Conservation (phyloP, 352 stramenopile genomes). For the Phytophthora pseudosyringae region DNA sequence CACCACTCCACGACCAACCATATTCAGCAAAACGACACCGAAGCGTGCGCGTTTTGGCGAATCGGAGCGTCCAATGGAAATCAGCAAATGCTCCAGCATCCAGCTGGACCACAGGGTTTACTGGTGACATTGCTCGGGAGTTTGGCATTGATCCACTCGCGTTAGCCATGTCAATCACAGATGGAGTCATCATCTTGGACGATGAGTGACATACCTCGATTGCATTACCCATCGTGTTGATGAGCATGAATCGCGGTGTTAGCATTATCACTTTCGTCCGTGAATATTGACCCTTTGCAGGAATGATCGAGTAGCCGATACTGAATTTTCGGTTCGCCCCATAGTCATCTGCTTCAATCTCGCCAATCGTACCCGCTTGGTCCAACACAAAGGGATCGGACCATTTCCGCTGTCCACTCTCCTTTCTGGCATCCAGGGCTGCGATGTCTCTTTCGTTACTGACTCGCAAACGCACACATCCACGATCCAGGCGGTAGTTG, state of each 20-base stretch:
- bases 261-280: slow-evolving; percentile 90
- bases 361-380: slow-evolving; percentile 74
- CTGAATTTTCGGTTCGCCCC: slow-evolving; percentile 70
- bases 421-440: slow-evolving; percentile 48
- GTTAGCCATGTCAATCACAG: slow-evolving; percentile 50
- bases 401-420: slow-evolving; percentile 66
- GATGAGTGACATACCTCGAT: slow-evolving; percentile 87
- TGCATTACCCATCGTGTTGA: slow-evolving; percentile 74
- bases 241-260: slow-evolving; percentile 84
- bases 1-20: slow-evolving; percentile 88
- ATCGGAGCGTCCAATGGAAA: slow-evolving; percentile 84
- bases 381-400: slow-evolving; percentile 76
- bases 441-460: slow-evolving; percentile 53
- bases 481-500: slow-evolving; percentile 63
- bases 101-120: slow-evolving; percentile 74
- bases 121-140: slow-evolving; percentile 58
- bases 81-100: slow-evolving; percentile 81
- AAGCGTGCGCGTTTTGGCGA: slow-evolving; percentile 77
- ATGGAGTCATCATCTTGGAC: slow-evolving; percentile 57
- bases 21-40: slow-evolving; percentile 74
- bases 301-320: slow-evolving; percentile 83
- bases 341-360: slow-evolving; percentile 76
- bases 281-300: slow-evolving; percentile 79
- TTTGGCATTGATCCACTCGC: slow-evolving; percentile 47
- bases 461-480: slow-evolving; percentile 78